These are phyloP conservation scores for Colletotrichum limetticola DNA, from an alignment of 2,329 filamentous ascomycete species.

Conservation along the genomic window DNA sequence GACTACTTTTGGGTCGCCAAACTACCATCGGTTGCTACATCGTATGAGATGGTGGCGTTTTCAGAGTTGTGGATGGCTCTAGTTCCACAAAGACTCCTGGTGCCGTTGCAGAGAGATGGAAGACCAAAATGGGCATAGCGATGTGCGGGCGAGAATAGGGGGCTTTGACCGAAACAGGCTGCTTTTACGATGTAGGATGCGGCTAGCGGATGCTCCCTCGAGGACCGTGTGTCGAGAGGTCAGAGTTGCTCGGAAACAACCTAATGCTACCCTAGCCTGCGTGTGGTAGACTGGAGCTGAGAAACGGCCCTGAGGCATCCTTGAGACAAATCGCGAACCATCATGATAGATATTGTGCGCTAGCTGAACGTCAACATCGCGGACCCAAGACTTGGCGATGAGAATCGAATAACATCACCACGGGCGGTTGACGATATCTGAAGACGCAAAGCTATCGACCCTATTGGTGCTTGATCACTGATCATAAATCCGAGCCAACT, in stretches of 20 bases:
- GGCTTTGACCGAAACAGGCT: neutral
- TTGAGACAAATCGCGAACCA: neutral
- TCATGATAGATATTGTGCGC: neutral
- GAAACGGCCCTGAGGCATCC: neutral
- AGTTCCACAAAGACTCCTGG: neutral
- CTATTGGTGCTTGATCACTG: neutral
- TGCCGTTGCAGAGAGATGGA: neutral
- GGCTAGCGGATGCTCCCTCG: neutral
- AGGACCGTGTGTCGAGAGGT: conserved; percentile 15
- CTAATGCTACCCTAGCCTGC: neutral
- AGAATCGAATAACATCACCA: neutral
- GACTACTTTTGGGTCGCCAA: neutral
- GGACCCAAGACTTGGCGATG: neutral
- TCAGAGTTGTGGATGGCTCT: neutral
- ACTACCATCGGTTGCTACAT: conserved; percentile 5
- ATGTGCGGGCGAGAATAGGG: neutral
- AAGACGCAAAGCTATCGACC: neutral
- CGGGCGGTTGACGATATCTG: neutral
- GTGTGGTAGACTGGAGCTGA: too few relatives aligned
- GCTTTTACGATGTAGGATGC: neutral
- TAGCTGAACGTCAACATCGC: neutral
- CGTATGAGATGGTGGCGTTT: neutral
- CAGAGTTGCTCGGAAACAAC: neutral
- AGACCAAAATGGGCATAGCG: neutral
- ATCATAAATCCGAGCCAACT: neutral